Evolutionary conservation across 192 early-diverging fungal species (phyloP).

Genomic region (Backusella sp.): DNA sequence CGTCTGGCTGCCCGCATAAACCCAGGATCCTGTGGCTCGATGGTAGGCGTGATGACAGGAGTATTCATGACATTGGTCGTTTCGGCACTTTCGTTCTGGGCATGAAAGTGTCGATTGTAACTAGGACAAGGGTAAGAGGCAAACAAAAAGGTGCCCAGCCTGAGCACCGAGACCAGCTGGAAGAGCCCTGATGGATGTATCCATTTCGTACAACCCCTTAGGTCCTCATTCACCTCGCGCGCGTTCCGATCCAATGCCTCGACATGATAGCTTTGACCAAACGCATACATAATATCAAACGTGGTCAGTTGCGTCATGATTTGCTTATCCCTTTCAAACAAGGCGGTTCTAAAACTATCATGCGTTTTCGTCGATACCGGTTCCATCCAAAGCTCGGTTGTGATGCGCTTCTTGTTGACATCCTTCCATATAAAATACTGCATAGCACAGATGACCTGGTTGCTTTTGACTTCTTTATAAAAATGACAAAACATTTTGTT

Average conservation of each 20-base stretch:
- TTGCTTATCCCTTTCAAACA: slow-evolving; percentile 33
- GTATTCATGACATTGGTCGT: background rate
- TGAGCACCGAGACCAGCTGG: slow-evolving; percentile 29
- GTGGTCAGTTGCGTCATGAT: slow-evolving; percentile 51
- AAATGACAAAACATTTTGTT: slow-evolving; percentile 40
- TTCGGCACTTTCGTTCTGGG: background rate
- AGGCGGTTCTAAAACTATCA: background rate
- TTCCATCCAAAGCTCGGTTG: slow-evolving; percentile 59
- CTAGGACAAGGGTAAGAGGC: slow-evolving; percentile 30
- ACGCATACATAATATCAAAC: slow-evolving; percentile 51
- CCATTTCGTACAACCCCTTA: background rate
- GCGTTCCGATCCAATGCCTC: background rate
- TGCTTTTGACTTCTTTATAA: slow-evolving; percentile 44
- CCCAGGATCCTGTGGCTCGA: background rate
- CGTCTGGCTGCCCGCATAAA: background rate
- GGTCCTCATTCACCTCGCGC: background rate
- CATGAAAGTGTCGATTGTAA: slow-evolving; percentile 19
- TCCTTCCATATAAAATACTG: slow-evolving; percentile 54
- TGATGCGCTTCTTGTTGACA: slow-evolving; percentile 36
- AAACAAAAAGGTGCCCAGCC: slow-evolving; percentile 25
- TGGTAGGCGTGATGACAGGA: background rate
- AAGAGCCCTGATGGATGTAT: slow-evolving; percentile 22
- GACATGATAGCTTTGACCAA: slow-evolving; percentile 28
- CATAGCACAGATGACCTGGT: slow-evolving; percentile 27
- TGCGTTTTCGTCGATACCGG: slow-evolving; percentile 23